A percentile compares a stretch with the other conserved stretches of the same genome.
These are phyloP conservation scores for Fusarium sp. DNA, from an alignment of 2,329 filamentous ascomycete species.

Conservation along the genomic window DNA sequence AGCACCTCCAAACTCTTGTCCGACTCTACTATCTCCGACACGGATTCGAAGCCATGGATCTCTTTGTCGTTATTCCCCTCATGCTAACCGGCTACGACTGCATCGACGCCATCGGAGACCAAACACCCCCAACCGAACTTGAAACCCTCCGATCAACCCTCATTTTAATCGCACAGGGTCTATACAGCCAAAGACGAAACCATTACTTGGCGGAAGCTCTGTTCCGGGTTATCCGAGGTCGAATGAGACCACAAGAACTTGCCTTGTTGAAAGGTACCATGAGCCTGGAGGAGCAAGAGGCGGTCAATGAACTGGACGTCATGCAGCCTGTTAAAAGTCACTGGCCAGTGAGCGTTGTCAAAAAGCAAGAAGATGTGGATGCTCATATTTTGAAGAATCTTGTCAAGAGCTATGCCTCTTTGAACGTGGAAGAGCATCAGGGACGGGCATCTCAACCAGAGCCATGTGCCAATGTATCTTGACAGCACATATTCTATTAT, in stretches of 20 bases:
- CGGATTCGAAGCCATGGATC: conserved; percentile 48
- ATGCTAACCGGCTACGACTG: conserved; percentile 46
- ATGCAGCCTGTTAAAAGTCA: conserved; percentile 45
- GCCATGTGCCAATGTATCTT: neutral
- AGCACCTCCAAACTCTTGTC: conserved; percentile 42
- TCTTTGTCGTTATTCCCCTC: conserved; percentile 50
- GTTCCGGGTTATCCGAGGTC: conserved; percentile 50
- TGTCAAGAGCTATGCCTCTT: conserved; percentile 30
- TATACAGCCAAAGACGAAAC: conserved; percentile 50
- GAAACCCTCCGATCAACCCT: conserved; percentile 50
- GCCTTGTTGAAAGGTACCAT: conserved; percentile 31
- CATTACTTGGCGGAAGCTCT: conserved; percentile 51
- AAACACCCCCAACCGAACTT: conserved; percentile 13
- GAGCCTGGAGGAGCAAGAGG: conserved; percentile 32
- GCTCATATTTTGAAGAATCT: conserved; percentile 39
- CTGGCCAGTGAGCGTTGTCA: conserved; percentile 49
- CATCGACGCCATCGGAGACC: conserved; percentile 42
- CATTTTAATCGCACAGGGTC: conserved; percentile 50
- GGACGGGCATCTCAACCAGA: neutral
- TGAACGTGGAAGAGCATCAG: conserved; percentile 14
- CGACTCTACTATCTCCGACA: conserved; percentile 50
- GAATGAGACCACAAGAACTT: conserved; percentile 49
- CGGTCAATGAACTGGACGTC: conserved; percentile 32
- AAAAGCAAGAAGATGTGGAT: conserved; percentile 44
- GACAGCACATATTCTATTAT: neutral